Conservation (phyloP, 768 basidiomycete genomes). For the Leccinum subtestaceum region DNA sequence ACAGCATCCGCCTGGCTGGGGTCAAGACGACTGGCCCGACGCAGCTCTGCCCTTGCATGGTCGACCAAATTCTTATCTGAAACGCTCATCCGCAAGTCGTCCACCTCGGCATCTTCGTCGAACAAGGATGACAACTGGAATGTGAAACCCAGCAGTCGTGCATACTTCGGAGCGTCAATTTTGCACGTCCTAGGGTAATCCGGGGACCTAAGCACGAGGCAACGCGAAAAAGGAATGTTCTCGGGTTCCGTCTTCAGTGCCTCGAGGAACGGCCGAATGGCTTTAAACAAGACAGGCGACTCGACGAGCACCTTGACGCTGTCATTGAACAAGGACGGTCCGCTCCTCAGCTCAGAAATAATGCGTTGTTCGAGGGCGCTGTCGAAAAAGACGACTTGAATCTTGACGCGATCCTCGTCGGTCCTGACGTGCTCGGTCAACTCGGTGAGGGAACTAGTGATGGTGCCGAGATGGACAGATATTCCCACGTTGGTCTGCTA, state of each 20-base stretch:
- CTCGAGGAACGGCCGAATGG: slow-evolving; percentile 66
- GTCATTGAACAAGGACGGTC: slow-evolving; percentile 21
- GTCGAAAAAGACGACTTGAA: slow-evolving; percentile 65
- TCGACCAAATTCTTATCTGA: slow-evolving; percentile 42
- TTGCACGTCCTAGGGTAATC: slow-evolving; percentile 32
- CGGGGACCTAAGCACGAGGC: slow-evolving; percentile 46
- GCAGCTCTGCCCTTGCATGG: slow-evolving; percentile 46
- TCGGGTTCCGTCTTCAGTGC: slow-evolving; percentile 57
- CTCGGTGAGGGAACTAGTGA: slow-evolving; percentile 43
- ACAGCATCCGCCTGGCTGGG: slow-evolving; percentile 70
- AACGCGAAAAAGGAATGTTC: slow-evolving; percentile 50
- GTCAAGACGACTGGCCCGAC: slow-evolving; percentile 54
- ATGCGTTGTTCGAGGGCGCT: slow-evolving; percentile 49
- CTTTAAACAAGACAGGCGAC: slow-evolving; percentile 62
- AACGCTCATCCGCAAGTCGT: slow-evolving; percentile 41
- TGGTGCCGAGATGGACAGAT: slow-evolving; percentile 54
- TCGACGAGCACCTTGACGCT: slow-evolving; percentile 49
- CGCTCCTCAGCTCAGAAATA: slow-evolving; percentile 36
- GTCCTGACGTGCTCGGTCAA: slow-evolving; percentile 43
- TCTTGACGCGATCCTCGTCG: slow-evolving; percentile 34
- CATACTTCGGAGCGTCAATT: slow-evolving; percentile 54
- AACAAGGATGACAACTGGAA: slow-evolving; percentile 60
- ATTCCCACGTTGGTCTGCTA: slow-evolving; percentile 18
- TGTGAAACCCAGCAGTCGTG: slow-evolving; percentile 50
- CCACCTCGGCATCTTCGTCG: slow-evolving; percentile 35